These are phyloP conservation scores for Nosema muscidifuracis DNA, from an alignment of 371 early-diverging fungal genomes.

Conservation along the genomic window DNA sequence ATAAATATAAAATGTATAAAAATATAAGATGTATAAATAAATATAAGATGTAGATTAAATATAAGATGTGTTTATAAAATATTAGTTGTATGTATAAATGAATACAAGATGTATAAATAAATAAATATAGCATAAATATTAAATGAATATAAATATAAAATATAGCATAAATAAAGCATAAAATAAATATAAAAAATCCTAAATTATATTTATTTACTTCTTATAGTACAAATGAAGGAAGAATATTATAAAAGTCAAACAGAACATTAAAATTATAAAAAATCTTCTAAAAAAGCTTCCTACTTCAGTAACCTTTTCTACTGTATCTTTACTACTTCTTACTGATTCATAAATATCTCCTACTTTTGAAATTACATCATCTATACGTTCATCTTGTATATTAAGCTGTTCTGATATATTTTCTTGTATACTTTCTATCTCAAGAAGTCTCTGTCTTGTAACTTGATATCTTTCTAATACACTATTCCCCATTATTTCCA, in stretches of 20 bases:
- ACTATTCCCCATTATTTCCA: constrained; percentile 33
- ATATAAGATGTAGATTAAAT: no score
- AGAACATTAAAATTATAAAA: constrained; percentile 46
- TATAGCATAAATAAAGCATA: no score
- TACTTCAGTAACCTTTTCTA: constrained; percentile 2
- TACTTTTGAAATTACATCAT: constrained; percentile 37
- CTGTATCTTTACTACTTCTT: constrained; percentile 16
- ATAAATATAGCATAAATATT: no score
- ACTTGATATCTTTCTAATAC: constrained; percentile 31
- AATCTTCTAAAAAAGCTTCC: constrained; percentile 52
- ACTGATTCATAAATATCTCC: constrained; percentile 32
- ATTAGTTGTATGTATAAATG: no score
- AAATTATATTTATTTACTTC: no score
- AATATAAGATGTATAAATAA: not conserved
- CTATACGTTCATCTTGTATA: constrained; percentile 60
- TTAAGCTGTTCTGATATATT: constrained; percentile 45
- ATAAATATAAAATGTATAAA: not conserved
- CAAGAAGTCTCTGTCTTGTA: constrained; percentile 41
- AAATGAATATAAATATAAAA: no score
- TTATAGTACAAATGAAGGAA: constrained; percentile 52
- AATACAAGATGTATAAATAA: no score
- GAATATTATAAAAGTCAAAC: constrained; percentile 51
- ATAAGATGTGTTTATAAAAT: no score
- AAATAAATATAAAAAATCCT: no score
- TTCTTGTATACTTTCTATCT: constrained; percentile 56